phyloP scores from a whole-genome alignment of 108 stramenopile genomes.

The Cyclotella baltica region DNA sequence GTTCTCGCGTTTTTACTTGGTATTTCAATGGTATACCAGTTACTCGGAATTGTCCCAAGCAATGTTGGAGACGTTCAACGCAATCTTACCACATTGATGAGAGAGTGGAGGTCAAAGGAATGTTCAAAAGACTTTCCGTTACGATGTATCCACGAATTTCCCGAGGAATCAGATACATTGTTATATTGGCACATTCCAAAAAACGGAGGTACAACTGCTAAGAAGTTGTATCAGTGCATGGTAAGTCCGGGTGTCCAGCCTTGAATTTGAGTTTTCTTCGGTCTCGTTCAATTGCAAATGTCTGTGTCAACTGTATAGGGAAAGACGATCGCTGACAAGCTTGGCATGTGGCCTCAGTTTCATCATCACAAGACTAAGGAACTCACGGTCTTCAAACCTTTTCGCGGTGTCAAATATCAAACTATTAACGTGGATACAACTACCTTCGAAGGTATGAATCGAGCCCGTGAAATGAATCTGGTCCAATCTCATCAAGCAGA shows the following conservation, averaged over 20 bases:
- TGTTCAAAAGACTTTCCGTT: not conserved
- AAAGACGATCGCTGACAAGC: slow-evolving; percentile 21
- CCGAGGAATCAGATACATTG: slow-evolving; percentile 11
- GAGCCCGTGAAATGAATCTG: slow-evolving; percentile 37
- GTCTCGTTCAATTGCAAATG: not conserved
- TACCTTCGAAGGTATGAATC: slow-evolving; percentile 27
- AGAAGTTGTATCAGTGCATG: slow-evolving; percentile 34
- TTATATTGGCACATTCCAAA: slow-evolving; percentile 57
- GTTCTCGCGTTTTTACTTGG: not conserved
- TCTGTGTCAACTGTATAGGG: slow-evolving; percentile 13
- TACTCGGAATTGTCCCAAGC: not conserved
- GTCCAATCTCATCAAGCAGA: slow-evolving; percentile 27
- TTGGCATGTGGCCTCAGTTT: slow-evolving; percentile 25
- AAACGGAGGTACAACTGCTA: slow-evolving; percentile 53
- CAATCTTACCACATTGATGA: not conserved
- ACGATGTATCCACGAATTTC: not conserved
- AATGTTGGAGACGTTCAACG: not conserved
- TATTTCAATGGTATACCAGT: not conserved
- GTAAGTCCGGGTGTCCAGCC: slow-evolving; percentile 2
- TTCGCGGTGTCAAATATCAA: slow-evolving; percentile 2
- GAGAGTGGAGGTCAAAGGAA: not conserved
- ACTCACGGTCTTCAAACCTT: slow-evolving; percentile 27
- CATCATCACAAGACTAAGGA: slow-evolving; percentile 35
- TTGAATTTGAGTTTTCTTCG: too few species aligned
- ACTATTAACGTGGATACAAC: slow-evolving; percentile 53